Conservation (phyloP, 2,329 filamentous ascomycete genomes). For the Botrytis paeoniae region DNA sequence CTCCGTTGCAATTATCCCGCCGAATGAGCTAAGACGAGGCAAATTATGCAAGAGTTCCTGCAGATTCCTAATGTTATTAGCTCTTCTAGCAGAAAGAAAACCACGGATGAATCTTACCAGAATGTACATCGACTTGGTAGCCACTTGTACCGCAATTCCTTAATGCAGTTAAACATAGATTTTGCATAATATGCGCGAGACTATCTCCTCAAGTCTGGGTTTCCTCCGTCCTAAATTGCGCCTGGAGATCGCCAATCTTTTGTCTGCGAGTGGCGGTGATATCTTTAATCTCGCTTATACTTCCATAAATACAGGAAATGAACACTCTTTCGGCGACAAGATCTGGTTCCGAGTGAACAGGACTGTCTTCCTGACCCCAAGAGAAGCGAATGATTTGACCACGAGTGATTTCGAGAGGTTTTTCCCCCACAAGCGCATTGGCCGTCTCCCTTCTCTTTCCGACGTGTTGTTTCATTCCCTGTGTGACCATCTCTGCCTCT, state of each 20-base stretch:
- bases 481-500: neutral
- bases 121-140: neutral
- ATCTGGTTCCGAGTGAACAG: constrained; percentile 22
- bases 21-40: neutral
- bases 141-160: neutral
- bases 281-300: neutral
- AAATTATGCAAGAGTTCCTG: neutral
- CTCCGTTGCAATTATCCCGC: neutral
- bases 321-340: constrained; percentile 15
- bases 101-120: neutral
- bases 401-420: neutral
- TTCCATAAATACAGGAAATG: neutral
- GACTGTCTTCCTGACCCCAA: constrained; percentile 16
- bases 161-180: neutral
- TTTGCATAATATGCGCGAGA: neutral
- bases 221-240: neutral
- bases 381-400: constrained; percentile 17
- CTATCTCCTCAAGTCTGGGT: neutral
- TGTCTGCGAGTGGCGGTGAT: neutral
- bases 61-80: neutral
- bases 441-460: neutral
- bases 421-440: constrained; percentile 1
- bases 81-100: neutral
- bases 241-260: neutral
- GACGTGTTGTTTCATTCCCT: neutral